These are phyloP conservation scores for Remersonia thermophila DNA, from an alignment of 2,329 filamentous ascomycete species.

Conservation along the genomic window DNA sequence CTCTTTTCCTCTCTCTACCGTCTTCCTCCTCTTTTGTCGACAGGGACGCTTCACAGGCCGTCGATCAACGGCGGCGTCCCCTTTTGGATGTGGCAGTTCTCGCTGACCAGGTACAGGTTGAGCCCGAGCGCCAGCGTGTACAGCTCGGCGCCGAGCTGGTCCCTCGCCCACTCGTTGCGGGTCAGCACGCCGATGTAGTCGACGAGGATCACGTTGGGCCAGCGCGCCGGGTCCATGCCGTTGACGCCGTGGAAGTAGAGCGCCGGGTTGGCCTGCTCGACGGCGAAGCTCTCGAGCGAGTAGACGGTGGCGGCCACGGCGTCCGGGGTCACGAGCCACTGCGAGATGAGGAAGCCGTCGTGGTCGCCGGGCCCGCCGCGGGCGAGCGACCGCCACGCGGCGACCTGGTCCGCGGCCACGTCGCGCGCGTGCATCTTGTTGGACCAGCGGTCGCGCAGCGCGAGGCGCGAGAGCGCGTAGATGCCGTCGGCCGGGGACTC, in stretches of 20 bases:
- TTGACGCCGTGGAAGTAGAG: slow-evolving; percentile 24
- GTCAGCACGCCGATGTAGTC: slow-evolving; percentile 23
- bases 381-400: slow-evolving; percentile 12
- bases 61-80: slow-evolving; percentile 15
- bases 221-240: slow-evolving; percentile 15
- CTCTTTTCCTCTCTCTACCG: too few species aligned
- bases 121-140: slow-evolving; percentile 22
- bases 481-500: slow-evolving; percentile 21
- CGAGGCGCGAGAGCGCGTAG: slow-evolving; percentile 18
- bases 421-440: slow-evolving; percentile 12
- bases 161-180: slow-evolving; percentile 16
- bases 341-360: slow-evolving; percentile 19
- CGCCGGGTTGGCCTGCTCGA: slow-evolving; percentile 23
- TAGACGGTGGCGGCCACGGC: slow-evolving; percentile 17
- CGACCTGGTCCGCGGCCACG: slow-evolving; percentile 11
- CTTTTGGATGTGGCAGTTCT: slow-evolving; percentile 21
- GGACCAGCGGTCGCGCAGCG: slow-evolving; percentile 22
- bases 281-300: slow-evolving; percentile 19
- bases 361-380: slow-evolving; percentile 9
- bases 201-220: slow-evolving; percentile 22
- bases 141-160: slow-evolving; percentile 22
- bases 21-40: too few species aligned
- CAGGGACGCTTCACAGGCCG: too few species aligned
- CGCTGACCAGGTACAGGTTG: slow-evolving; percentile 23
- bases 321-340: slow-evolving; percentile 23